Evolutionary conservation across 1,284 basidiomycete genomes (phyloP).

Genomic region (Grifola frondosa): DNA sequence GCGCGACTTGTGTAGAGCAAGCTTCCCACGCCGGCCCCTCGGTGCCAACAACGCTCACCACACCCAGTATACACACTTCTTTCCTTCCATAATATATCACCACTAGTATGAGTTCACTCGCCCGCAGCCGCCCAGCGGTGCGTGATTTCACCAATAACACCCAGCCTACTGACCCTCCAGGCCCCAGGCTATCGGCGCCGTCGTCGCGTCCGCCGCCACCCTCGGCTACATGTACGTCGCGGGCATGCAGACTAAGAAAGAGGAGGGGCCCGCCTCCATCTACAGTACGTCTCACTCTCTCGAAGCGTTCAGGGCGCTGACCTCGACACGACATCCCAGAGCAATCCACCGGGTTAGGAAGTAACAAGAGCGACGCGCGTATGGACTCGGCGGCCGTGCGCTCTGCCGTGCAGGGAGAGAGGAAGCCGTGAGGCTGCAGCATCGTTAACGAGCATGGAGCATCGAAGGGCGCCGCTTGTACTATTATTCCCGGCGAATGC

Average conservation of each 20-base stretch:
- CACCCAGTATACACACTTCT: too few species aligned
- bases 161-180: background rate
- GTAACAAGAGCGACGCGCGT: conserved; percentile 10
- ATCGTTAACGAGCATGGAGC: too few species aligned
- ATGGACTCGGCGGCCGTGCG: conserved; percentile 18
- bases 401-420: conserved; percentile 19
- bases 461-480: too few species aligned
- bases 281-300: conserved; percentile 24
- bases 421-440: conserved; percentile 17
- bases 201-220: conserved; percentile 24
- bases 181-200: conserved; percentile 24
- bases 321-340: background rate
- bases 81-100: too few species aligned
- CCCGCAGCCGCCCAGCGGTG: too few species aligned
- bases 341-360: conserved; percentile 8
- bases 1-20: too few species aligned
- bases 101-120: too few species aligned
- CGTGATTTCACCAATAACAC: too few species aligned
- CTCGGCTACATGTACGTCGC: conserved; percentile 31
- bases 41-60: too few species aligned
- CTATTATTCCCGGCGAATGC: too few species aligned
- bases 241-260: conserved; percentile 27
- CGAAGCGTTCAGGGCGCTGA: background rate
- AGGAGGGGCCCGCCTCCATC: conserved; percentile 25
- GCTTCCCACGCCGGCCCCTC: too few species aligned